Base-by-base conservation (phyloP, 2,329 filamentous ascomycete species). In the Aquanectria penicillioides region DNA sequence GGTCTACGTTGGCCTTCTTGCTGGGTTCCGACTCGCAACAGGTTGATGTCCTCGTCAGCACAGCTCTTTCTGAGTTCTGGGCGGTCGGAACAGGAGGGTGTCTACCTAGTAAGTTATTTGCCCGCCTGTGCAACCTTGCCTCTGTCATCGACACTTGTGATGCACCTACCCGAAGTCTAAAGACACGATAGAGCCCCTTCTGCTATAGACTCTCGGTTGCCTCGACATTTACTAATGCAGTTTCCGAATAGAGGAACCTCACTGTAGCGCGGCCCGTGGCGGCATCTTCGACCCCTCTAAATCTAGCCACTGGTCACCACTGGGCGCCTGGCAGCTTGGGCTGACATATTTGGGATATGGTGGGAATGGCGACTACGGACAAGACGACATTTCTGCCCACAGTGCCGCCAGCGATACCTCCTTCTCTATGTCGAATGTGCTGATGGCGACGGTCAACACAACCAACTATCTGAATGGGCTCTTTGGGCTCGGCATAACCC, bases 41-140 rank as follows among this genome's bases (percentile, higher is more conserved):
- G 9, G 69, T 80, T 58, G 73, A 78, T 63, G 73, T 81, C 26
- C 69, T 81, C 11, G 81, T 89, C 48, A 92, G 88, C 68, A 93
- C 89, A 6, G 82, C 84, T 11, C 81, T 88, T 36, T 91, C 90
- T 29, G 89, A 92, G 73, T 87, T 89, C 37, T 92, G 89, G 89
- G 83, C 86, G 3, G 78, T 93, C 33, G 81, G 87, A 49, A 77
- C 82, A 2, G 79, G 81, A 57, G 88, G 86, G 54, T 90, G 87
- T 63, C 62, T 73, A 63, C 68, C 73, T 36, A 78, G 83, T 83
- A 79, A 68, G 80, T 77, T 23, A 41, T 33, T 36, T 23, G 18
- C 43, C 29, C 20, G 10, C 31, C 8, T n/a, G 10, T n/a, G n/a
- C n/a, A n/a, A n/a, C 3, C 9, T 29, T 31, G 22, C 23, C 17